Evolutionary conservation across 176 grass and related monocot species (phyloP), one percentile per base, ranked within the genome.

Genomic region (Oryza meyeriana): DNA sequence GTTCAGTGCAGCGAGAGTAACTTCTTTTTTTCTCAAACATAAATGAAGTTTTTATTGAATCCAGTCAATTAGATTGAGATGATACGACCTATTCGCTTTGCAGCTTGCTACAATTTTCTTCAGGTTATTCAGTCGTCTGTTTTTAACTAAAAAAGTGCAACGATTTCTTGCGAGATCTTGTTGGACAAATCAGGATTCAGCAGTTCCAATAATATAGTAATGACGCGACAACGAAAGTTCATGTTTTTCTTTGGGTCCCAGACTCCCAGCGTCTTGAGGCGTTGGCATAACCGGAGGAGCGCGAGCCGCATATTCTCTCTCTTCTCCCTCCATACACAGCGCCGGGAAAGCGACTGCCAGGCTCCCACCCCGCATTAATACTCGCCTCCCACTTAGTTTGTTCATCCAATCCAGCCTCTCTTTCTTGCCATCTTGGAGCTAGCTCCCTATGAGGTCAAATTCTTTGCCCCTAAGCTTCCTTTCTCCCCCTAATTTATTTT

Each of bases 231-330:
- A 35, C 2, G 42, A 45, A 66, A 67, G 17, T 14, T 32, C 28
- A 71, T n/a, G 39, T 14, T 61, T 62, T 22, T 6, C 35, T n/a
- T 2, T 17, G 20, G 45, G n/a, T n/a, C n/a, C n/a, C n/a, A n/a
- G n/a, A n/a, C n/a, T 7, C 80, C 59, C 72, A 13, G 18, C 44
- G 20, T 59, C n/a, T 6, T 35, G 28, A 28, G 80, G 28, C 64
- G 58, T 72, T 42, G 68, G 86, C 81, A 72, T 16, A 84, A 61
- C 31, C 74, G 31, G 35, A 42, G 5, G 64, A 66, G 31, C 29
- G 8, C 20, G 72, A 22, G 20, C 10, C 32, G 78, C 66, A 82
- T 85, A 86, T 89, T 77, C 88, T 63, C 36, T 52, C 17, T 50
- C 28, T 3, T 31, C 74, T 17, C 11, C 75, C 29, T 38, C 45